Base-by-base conservation (phyloP, 2,329 filamentous ascomycete species). In the Xylariaceae sp. region DNA sequence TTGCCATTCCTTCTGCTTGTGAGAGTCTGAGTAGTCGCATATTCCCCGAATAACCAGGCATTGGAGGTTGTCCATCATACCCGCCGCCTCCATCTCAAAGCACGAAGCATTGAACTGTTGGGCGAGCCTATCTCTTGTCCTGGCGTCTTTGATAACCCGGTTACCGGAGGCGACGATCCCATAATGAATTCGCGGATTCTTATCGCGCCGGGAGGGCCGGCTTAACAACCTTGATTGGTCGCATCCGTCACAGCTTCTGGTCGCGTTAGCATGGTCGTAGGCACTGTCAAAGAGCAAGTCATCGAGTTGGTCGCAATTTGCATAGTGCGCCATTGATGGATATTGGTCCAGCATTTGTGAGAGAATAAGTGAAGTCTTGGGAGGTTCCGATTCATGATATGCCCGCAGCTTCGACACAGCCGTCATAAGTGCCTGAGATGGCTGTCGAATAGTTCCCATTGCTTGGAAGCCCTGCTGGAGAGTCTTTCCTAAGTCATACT, bases 401-500 rank as follows among this genome's bases (percentile, higher is more conserved):
- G 5, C 42, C 22, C 12, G 38, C 25, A 43, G 11, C 11, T 17
- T 34, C 17, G 10, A 29, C 10, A 40, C 35, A 6, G 41, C 41
- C 22, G 42, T 46, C 25, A 21, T 44, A 11, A 45, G 37, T 32
- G 19, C 16, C 35, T 12, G 39, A n/a, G 11, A 41, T 22, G 42
- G 47, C 36, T 43, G 40, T 27, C 41, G 35, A 19, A 12, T 16
- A 20, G 8, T 36, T 20, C 21, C 39, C 34, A 22, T 44, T 33
- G 20, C 12, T 21, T 45, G 17, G 29, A 54, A 46, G 17, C 49
- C 49, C 5, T 48, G 35, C 32, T 52, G 40, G 16, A 40, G 27
- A 5, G 39, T 48, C 41, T 55, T 54, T 10, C 54, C 50, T 5
- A 54, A 25, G 37, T 56, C 52, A 40, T 49, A 42, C 40, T 56